Base-by-base conservation (phyloP, 768 basidiomycete species). In the Lactarius deliciosus region DNA sequence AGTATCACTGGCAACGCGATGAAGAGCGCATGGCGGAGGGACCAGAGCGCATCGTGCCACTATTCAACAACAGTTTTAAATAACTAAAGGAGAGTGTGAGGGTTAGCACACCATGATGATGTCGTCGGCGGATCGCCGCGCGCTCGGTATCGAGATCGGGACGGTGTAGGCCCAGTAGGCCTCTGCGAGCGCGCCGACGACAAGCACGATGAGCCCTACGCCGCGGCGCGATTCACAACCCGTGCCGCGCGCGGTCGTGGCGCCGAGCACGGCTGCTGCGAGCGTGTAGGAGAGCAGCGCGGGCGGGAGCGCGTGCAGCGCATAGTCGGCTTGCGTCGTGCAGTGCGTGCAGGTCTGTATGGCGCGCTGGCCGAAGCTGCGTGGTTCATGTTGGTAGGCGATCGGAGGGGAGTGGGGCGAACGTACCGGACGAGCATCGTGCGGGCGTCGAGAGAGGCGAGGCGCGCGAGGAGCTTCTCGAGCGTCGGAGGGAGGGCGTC, bases 281-380 rank as follows among this genome's bases (percentile, higher is more conserved):
- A 66, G 65, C 10, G 64, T 54, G 60, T 71, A 71, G 15, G 68
- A 63, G n/a, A 71, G 65, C 16, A 71, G 25, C 2, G 64, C 45
- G 20, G 64, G 60, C 30, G 70, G 65, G 56, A 69, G 64, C 25
- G 63, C 58, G 53, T 69, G 65, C 3, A 70, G 68, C n/a, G 65
- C 68, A 8, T 66, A 71, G 40, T 71, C 68, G 11, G 58, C 34
- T 16, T 65, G 22, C 1, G 57, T 43, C 9, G 50, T 28, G 22
- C 70, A 70, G 32, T 70, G 63, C 22, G 68, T 11, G 40, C 70
- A 70, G 11, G 64, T 69, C 55, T 71, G 70, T 5, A 71, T 34
- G 20, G 57, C 41, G 10, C 60, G 55, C 25, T 69, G 70, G 36
- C 70, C 70, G 53, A 57, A 71, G 18, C 70, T 71, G 53, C 5